Conservation (phyloP, 2,329 filamentous ascomycete genomes). For the Leptographium galeiforme region DNA sequence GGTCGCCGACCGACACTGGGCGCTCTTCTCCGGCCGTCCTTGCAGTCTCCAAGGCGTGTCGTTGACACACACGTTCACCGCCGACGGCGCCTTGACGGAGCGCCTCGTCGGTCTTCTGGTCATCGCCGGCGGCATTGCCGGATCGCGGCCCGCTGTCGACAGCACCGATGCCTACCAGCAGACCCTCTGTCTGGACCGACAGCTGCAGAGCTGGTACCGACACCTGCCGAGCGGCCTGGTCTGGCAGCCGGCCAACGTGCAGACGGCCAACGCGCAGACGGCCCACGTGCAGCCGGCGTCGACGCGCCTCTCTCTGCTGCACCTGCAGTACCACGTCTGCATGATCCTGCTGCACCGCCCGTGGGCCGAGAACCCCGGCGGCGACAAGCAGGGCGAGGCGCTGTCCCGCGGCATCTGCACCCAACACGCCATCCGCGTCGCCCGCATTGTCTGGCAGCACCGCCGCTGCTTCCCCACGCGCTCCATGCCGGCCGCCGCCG, state of each 20-base stretch:
- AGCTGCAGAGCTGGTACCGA: conserved; percentile 41
- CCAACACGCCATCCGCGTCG: conserved; percentile 38
- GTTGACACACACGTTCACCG: no score
- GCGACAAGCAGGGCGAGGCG: conserved; percentile 17
- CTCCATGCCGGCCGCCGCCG: conserved; percentile 30
- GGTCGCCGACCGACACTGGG: conserved; percentile 41
- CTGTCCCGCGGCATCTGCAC: conserved; percentile 39
- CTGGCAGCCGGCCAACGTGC: conserved; percentile 38
- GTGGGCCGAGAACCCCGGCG: conserved; percentile 25
- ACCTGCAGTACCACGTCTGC: conserved; percentile 41
- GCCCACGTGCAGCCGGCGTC: conserved; percentile 34
- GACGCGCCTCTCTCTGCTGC: conserved; percentile 38
- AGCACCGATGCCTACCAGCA: conserved; percentile 35
- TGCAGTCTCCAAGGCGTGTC: not conserved
- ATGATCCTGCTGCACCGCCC: conserved; percentile 39
- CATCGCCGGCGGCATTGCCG: conserved; percentile 36
- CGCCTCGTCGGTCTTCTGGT: conserved; percentile 42
- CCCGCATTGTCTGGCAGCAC: conserved; percentile 41
- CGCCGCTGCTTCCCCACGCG: conserved; percentile 31
- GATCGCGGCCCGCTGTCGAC: conserved; percentile 21
- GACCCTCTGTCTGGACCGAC: conserved; percentile 36
- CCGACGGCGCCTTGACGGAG: conserved; percentile 20
- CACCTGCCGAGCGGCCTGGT: conserved; percentile 32
- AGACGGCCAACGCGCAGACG: conserved; percentile 24
- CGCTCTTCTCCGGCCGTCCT: conserved; percentile 38